Base-by-base conservation (phyloP, 805 yeast genomes). In the Komagataella kurtzmanii region DNA sequence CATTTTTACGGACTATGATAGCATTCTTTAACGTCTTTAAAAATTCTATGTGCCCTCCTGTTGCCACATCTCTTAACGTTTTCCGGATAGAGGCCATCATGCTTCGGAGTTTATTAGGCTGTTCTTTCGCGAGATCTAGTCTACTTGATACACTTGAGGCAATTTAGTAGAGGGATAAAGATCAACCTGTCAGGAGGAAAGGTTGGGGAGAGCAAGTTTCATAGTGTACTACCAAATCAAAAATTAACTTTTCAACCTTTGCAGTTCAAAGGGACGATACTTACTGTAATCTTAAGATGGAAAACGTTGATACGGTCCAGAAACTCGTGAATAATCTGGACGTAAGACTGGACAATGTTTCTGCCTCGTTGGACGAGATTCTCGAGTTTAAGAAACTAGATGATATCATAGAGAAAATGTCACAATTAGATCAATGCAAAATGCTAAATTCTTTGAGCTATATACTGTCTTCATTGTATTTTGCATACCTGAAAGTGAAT, bases 401-500 rank as follows among this genome's bases (percentile, higher is more conserved):
- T 7, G 50, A 50, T 23, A 36, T 30, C 18, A 21, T 43, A 44
- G 44, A 24, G 36, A 47, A 7, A 14, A 47, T 47, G 50, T 24
- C 36, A 8, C 56, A 54, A 18, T 46, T 65, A 18, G 65, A 67
- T n/a, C 61, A 64, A 52, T 63, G 65, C 1, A 61, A 69, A 44
- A 40, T 64, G 7, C 57, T 66, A 17, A 71, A 70, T 52, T 56
- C 66, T 3, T 64, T 65, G 53, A 70, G 82, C 10, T 82, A 83
- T 62, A 68, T 78, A 1, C 57, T 81, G 24, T 69, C 79, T 7
- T 80, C 88, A 0, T 59, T 80, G 18, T 67, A 80, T 52, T 83
- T 76, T 63, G 74, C 84, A 3, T 77, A 80, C 58, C 62, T 84
- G 53, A 81, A 84, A 56, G 60, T 80, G 0, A 66, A 66, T 14